Base-by-base conservation (phyloP, 1,284 basidiomycete genomes). In the Phellopilus nigrolimitatus region DNA sequence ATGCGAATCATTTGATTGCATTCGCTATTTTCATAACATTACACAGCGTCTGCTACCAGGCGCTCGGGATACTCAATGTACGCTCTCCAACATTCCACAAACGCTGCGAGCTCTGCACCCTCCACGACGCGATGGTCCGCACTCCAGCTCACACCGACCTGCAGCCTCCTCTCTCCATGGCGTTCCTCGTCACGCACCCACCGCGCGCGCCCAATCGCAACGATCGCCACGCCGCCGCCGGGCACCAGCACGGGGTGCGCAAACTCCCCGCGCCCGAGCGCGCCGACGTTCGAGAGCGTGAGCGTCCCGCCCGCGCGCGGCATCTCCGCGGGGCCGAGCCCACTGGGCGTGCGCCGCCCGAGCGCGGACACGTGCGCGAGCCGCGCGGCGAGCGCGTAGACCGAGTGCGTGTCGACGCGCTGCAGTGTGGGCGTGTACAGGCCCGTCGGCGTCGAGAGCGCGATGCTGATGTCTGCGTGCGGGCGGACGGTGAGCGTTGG, bases 61-160 rank as follows among this genome's bases (percentile, higher is more conserved):
- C 85, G 72, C 66, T 79, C 81, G 1, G 94, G 94, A 19, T 74
- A 68, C 70, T 95, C 92, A 25, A 95, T 84, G 70, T 84, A 91
- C 17, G 69, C 72, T 60, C 93, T 85, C 92, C 94, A 97, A 39
- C 78, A 76, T 69, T 95, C 91, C 45, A 94, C 88, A 65, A 97
- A 91, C 50, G 86, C 85, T 40, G 92, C 92, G 55, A 97, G 67
- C 70, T 97, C 94, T 0, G 92, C 93, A 4, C 94, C 94, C 65
- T 97, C 93, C 6, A 95, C 84, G 4, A 95, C 83, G 15, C 94
- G 71, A 71, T 97, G 94, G 65, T 97, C 94, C 27, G 88, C 94
- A 58, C 82, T 85, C 88, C 91, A 95, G 55, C 87, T 89, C 2
- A 92, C 77, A 19, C 82, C 79, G 43, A 91, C 69, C 68, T 84